These are phyloP conservation scores for Strobilomyces dryophilus DNA, from an alignment of 768 basidiomycete genomes.

Conservation along the genomic window DNA sequence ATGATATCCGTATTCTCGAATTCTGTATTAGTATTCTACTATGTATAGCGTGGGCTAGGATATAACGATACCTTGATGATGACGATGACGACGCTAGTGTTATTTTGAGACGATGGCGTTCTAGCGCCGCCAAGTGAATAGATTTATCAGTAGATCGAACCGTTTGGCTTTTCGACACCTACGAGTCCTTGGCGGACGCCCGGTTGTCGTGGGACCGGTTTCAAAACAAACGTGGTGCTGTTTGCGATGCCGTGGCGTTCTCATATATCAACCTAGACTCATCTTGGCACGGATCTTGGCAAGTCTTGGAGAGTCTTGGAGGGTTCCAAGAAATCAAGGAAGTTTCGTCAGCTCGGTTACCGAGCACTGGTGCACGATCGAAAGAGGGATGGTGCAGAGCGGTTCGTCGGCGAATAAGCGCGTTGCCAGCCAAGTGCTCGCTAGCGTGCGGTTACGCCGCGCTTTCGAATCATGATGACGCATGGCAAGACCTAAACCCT, in stretches of 20 bases:
- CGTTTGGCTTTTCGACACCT: constrained; percentile 13
- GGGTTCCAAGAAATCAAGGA: neutral
- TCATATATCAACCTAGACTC: neutral
- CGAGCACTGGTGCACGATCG: neutral
- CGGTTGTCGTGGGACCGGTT: neutral
- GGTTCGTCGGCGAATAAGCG: neutral
- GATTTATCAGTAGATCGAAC: constrained; percentile 5
- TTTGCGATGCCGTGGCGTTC: neutral
- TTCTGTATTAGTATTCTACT: constrained; percentile 22
- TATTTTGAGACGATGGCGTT: constrained; percentile 1
- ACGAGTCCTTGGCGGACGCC: neutral
- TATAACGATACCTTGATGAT: neutral
- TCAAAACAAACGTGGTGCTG: neutral
- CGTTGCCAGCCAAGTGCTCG: neutral
- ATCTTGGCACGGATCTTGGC: neutral
- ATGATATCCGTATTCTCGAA: neutral
- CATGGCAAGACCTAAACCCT: neutral
- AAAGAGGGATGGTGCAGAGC: neutral
- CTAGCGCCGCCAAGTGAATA: constrained; percentile 7
- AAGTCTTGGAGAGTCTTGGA: neutral
- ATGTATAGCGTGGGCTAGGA: constrained; percentile 3
- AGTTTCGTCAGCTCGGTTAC: neutral
- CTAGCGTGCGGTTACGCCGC: neutral
- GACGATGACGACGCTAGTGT: neutral
- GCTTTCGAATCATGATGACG: neutral